Conservation (phyloP, 495 filamentous ascomycete species). For the Daldinia vernicosa region DNA sequence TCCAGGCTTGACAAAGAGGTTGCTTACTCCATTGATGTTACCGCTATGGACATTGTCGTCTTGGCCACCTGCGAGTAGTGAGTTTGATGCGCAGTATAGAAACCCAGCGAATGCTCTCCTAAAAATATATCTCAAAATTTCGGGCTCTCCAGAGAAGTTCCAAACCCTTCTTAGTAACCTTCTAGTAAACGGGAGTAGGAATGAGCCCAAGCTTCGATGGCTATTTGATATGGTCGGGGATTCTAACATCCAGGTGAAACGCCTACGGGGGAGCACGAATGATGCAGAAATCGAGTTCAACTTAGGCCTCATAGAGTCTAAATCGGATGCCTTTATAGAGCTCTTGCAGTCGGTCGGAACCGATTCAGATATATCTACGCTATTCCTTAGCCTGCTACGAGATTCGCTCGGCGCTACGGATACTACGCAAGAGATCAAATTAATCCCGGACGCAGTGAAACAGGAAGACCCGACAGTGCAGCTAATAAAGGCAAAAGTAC, state of each 20-base stretch:
- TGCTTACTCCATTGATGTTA: conserved; percentile 70
- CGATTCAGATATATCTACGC: conserved; percentile 65
- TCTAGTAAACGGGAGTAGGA: conserved; percentile 49
- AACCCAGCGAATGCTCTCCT: conserved; percentile 54
- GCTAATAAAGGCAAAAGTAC: conserved; percentile 68
- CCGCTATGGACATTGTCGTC: conserved; percentile 74
- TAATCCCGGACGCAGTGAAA: conserved; percentile 43
- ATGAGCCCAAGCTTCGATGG: conserved; percentile 48
- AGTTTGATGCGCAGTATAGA: conserved; percentile 47
- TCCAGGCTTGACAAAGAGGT: conserved; percentile 73
- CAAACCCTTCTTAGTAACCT: conserved; percentile 53
- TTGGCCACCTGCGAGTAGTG: conserved; percentile 51
- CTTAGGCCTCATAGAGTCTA: conserved; percentile 38
- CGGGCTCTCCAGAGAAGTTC: conserved; percentile 54
- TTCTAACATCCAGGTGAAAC: conserved; percentile 42
- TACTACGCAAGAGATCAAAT: conserved; percentile 37
- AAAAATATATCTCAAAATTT: conserved; percentile 57
- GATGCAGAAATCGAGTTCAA: conserved; percentile 10
- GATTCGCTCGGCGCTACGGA: conserved; percentile 61
- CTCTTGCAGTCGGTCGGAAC: conserved; percentile 62
- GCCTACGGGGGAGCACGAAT: conserved; percentile 20
- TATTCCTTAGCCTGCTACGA: conserved; percentile 71
- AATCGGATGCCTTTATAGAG: conserved; percentile 62
- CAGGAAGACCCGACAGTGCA: conserved; percentile 56
- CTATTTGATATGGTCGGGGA: conserved; percentile 42